Percentiles rank a stretch among this genome's conserved stretches.
phyloP scores from a whole-genome alignment of 371 early-diverging fungal species.

The Lichtheimia ramosa region DNA sequence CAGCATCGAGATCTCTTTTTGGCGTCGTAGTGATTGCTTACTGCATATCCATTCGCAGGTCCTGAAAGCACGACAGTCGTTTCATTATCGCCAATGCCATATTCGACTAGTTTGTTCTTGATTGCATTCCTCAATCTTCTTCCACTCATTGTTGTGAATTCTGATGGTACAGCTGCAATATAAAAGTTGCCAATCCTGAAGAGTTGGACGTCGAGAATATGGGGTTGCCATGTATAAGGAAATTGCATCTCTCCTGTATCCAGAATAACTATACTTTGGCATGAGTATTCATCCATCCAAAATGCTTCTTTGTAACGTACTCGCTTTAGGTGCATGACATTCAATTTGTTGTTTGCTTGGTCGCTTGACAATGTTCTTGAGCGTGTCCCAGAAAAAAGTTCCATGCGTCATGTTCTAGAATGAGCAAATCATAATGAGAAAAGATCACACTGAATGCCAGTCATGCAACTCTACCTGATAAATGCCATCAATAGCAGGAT shows the following conservation, averaged over 20 bases:
- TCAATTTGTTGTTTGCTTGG: constrained; percentile 38
- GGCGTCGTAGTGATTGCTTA: constrained; percentile 13
- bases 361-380: constrained; percentile 38
- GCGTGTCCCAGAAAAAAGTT: constrained; percentile 49
- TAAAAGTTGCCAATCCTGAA: constrained; percentile 56
- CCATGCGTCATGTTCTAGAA: constrained; percentile 42
- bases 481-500: constrained; percentile 43
- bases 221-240: constrained; percentile 61
- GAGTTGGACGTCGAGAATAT: constrained; percentile 54
- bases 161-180: constrained; percentile 59
- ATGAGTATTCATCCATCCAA: no score
- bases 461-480: constrained; percentile 27
- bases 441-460: background rate
- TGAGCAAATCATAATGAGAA: background rate
- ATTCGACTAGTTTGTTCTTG: constrained; percentile 35
- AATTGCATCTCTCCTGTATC: constrained; percentile 59
- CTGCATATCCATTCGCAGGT: constrained; percentile 52
- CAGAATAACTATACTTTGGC: constrained; percentile 33
- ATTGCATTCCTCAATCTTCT: constrained; percentile 50
- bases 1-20: background rate
- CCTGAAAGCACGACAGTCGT: constrained; percentile 58
- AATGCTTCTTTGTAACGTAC: background rate
- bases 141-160: constrained; percentile 73
- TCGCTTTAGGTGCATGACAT: constrained; percentile 69
- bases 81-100: constrained; percentile 35